These are phyloP conservation scores for Rhodotorula sp. DNA, from an alignment of 1,284 basidiomycete species.

Conservation along the genomic window DNA sequence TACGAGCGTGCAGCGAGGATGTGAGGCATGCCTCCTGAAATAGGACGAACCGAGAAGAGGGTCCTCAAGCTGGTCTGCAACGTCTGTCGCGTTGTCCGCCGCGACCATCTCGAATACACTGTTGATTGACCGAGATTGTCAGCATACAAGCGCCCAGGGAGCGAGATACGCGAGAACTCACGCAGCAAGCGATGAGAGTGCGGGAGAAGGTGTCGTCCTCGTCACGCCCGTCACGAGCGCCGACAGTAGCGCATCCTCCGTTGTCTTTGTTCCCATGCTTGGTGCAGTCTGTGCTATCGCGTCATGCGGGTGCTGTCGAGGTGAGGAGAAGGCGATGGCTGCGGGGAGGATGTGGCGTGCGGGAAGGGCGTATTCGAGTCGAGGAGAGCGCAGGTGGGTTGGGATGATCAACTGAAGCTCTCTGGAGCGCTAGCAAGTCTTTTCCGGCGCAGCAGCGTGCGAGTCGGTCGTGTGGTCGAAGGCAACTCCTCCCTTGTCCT, in stretches of 20 bases:
- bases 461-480: background rate
- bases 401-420: too few relatives aligned
- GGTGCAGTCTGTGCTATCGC: too few relatives aligned
- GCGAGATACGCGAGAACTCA: constrained; percentile 1
- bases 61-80: constrained; percentile 2
- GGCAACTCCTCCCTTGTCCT: background rate
- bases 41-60: constrained; percentile 19
- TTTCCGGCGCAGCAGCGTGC: too few relatives aligned
- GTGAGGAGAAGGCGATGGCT: too few relatives aligned
- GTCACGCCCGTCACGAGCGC: background rate
- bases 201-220: background rate
- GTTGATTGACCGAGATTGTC: background rate
- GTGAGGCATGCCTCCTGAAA: background rate
- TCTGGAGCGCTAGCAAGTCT: too few relatives aligned
- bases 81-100: background rate
- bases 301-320: too few relatives aligned
- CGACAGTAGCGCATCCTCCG: too few relatives aligned
- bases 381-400: too few relatives aligned
- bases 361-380: too few relatives aligned
- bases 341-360: too few relatives aligned
- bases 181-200: constrained; percentile 1
- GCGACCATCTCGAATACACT: constrained; percentile 8
- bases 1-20: constrained; percentile 36
- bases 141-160: too few relatives aligned
- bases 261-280: too few relatives aligned